A percentile compares a stretch with the other conserved stretches of the same genome.
Evolutionary conservation across 441 rosid genomes (phyloP).

Genomic region (Adansonia grandidieri): DNA sequence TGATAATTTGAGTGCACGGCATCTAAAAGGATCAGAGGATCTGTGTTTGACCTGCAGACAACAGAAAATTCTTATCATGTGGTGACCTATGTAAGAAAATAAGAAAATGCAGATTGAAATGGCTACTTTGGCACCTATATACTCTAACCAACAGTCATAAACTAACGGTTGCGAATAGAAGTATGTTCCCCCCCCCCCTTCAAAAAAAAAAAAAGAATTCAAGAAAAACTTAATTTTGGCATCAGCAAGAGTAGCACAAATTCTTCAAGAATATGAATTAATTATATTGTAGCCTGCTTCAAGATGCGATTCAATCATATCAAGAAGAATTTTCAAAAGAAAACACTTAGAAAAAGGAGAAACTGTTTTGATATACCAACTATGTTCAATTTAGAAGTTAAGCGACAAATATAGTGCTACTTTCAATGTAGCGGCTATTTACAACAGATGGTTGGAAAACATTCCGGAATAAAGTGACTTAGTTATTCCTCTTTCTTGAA

Average conservation of each 20-base stretch:
- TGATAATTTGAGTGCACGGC: constrained; percentile 43
- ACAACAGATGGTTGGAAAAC: background rate
- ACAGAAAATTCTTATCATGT: background rate
- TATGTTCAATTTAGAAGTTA: background rate
- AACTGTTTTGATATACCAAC: background rate
- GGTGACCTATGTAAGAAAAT: background rate
- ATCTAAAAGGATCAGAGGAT: constrained; percentile 49
- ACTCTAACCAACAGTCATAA: background rate
- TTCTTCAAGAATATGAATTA: background rate
- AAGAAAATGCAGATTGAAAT: background rate
- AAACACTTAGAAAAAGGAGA: background rate
- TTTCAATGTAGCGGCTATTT: background rate
- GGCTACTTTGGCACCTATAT: background rate
- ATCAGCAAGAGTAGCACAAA: background rate
- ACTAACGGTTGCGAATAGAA: background rate
- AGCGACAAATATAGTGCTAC: background rate
- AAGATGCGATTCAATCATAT: background rate
- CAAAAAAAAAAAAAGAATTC: background rate
- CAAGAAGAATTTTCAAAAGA: background rate
- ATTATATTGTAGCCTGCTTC: no score
- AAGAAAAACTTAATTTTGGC: background rate
- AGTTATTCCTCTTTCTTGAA: background rate
- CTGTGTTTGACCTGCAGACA: constrained; percentile 39
- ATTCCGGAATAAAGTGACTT: background rate
- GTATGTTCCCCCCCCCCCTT: no score